These are phyloP conservation scores for Yamadazyma membranifaciens DNA, from an alignment of 1,139 yeast genomes.

Conservation along the genomic window DNA sequence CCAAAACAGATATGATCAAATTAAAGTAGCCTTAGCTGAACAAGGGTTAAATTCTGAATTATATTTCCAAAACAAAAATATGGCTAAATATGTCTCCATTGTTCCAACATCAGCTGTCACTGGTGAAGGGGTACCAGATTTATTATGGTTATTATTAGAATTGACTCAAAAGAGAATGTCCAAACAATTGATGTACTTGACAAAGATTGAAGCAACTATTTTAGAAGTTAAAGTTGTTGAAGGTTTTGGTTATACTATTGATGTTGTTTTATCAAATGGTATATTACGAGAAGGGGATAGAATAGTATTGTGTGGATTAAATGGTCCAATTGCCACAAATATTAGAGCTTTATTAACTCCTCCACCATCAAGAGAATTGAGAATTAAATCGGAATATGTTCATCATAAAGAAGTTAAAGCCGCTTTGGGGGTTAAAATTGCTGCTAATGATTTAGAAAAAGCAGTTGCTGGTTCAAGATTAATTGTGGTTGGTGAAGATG, in stretches of 20 bases:
- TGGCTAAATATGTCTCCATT: conserved; percentile 89
- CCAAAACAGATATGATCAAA: conserved; percentile 80
- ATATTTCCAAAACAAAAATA: conserved; percentile 90
- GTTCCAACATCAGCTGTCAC: conserved; percentile 99
- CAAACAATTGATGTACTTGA: conserved; percentile 93
- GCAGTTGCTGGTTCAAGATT: conserved; percentile 99
- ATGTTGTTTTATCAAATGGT: conserved; percentile 96
- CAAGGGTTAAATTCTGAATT: conserved; percentile 98
- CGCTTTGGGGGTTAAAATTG: conserved; percentile 97
- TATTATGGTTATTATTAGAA: conserved; percentile 91
- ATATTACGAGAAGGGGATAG: conserved; percentile 91
- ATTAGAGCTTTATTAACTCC: conserved; percentile 96
- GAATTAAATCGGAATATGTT: conserved; percentile 90
- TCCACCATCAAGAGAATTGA: conserved; percentile 93
- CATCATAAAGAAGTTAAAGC: conserved; percentile 98
- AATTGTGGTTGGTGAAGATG: conserved; percentile 93
- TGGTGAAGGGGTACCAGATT: conserved; percentile 99
- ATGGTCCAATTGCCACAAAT: conserved; percentile 98
- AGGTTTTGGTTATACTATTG: conserved; percentile 98
- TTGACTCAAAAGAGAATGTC: conserved; percentile 99
- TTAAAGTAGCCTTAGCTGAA: conserved; percentile 90
- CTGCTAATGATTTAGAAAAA: conserved; percentile 95
- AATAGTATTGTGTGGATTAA: conserved; percentile 93
- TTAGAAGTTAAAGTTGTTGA: conserved; percentile 98
- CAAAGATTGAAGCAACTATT: conserved; percentile 92